Conservation (phyloP, 2,329 filamentous ascomycete genomes). For the Fonsecaea multimorphosa region DNA sequence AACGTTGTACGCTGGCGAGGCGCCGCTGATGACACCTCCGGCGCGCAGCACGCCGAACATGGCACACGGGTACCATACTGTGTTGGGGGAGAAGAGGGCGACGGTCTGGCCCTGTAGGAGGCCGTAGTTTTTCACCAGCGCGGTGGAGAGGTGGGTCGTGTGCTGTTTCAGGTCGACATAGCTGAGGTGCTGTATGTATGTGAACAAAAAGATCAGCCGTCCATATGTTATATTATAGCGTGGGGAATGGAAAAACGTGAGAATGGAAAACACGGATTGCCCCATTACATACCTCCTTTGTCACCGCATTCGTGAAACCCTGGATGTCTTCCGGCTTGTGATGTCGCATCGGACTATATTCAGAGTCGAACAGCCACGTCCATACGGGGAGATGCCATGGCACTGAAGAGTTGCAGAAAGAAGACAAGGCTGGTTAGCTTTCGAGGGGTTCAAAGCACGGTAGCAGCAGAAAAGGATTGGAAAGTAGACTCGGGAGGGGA, state of each 20-base stretch:
- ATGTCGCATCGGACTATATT: slow-evolving; percentile 57
- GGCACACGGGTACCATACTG: slow-evolving; percentile 70
- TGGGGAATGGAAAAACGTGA: too few relatives aligned
- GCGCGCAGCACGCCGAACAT: slow-evolving; percentile 63
- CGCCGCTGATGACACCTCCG: slow-evolving; percentile 65
- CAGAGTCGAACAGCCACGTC: slow-evolving; percentile 67
- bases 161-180: slow-evolving; percentile 64
- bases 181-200: slow-evolving; percentile 54
- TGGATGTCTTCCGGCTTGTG: slow-evolving; percentile 50
- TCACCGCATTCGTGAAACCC: slow-evolving; percentile 65
- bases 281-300: slow-evolving; percentile 60
- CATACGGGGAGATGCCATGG: slow-evolving; percentile 63
- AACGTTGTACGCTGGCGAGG: slow-evolving; percentile 68
- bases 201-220: neutral
- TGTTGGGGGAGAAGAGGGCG: slow-evolving; percentile 68
- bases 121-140: slow-evolving; percentile 62
- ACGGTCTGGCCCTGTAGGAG: slow-evolving; percentile 63
- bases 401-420: slow-evolving; percentile 46
- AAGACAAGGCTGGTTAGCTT: slow-evolving; percentile 6
- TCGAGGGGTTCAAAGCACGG: neutral
- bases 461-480: neutral
- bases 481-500: neutral
- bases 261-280: too few relatives aligned
- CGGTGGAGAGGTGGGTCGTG: slow-evolving; percentile 66
- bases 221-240: too few relatives aligned